A percentile compares a stretch with the other conserved stretches of the same genome.
Evolutionary conservation across 495 filamentous ascomycete genomes (phyloP).

Genomic region (Penicillium dipodomyicola): DNA sequence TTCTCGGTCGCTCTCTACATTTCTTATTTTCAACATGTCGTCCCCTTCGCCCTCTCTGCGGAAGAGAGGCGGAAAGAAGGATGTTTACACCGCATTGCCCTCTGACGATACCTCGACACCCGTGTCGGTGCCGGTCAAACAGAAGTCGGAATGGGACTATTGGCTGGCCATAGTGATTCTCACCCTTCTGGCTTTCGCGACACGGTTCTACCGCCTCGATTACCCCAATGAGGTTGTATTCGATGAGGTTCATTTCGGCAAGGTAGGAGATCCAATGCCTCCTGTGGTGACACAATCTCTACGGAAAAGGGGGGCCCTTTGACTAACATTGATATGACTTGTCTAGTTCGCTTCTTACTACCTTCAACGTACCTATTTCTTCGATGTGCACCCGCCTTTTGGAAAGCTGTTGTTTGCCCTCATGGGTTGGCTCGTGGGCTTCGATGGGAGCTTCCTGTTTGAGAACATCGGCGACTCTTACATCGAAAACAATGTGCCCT

Average conservation of each 20-base stretch:
- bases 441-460: slow-evolving; percentile 95
- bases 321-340: slow-evolving; percentile 19
- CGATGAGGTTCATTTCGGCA: slow-evolving; percentile 99
- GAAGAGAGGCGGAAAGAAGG: slow-evolving; percentile 52
- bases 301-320: slow-evolving; percentile 14
- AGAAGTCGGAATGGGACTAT: slow-evolving; percentile 73
- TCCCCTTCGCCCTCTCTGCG: slow-evolving; percentile 47
- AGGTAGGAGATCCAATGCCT: slow-evolving; percentile 57
- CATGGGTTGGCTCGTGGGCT: slow-evolving; percentile 93
- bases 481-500: slow-evolving; percentile 93
- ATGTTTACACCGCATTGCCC: slow-evolving; percentile 31
- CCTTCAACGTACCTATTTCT: slow-evolving; percentile 97
- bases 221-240: slow-evolving; percentile 97
- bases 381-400: slow-evolving; percentile 98
- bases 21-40: slow-evolving; percentile 35
- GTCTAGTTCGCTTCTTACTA: slow-evolving; percentile 92
- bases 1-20: slow-evolving; percentile 37
- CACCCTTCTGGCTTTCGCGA: slow-evolving; percentile 81
- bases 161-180: slow-evolving; percentile 74
- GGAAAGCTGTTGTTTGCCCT: slow-evolving; percentile 72
- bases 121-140: slow-evolving; percentile 25
- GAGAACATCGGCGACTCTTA: slow-evolving; percentile 99
- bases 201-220: slow-evolving; percentile 90
- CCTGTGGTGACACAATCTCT: background rate
- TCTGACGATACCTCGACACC: slow-evolving; percentile 31